These are phyloP conservation scores for Chimonanthus praecox DNA, from an alignment of 164 flowering plant genomes.

Conservation along the genomic window DNA sequence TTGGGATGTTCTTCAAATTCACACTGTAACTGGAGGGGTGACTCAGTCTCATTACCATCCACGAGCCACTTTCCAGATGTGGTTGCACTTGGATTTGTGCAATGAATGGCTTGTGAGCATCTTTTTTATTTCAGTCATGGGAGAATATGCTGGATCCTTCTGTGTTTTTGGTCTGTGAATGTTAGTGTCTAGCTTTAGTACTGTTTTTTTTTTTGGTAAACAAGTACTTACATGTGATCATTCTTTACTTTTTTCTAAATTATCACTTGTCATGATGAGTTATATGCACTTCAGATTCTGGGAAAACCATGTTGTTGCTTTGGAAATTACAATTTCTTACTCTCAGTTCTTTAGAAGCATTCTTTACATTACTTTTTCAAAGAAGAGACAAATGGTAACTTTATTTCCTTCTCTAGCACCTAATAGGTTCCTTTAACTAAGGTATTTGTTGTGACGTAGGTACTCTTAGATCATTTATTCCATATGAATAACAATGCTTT, in stretches of 20 bases:
- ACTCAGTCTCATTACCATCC: too few relatives aligned
- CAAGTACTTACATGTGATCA: neutral
- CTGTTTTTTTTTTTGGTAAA: neutral
- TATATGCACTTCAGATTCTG: neutral
- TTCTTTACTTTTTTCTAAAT: neutral
- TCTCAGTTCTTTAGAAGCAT: neutral
- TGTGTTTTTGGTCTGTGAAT: neutral
- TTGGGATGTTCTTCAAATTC: too few relatives aligned
- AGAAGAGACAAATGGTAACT: neutral
- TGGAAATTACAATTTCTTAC: neutral
- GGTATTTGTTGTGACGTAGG: neutral
- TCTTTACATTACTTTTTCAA: neutral
- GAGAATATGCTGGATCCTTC: neutral
- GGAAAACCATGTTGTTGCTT: neutral
- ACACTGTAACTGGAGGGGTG: too few relatives aligned
- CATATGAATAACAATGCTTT: neutral
- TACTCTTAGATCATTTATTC: too few relatives aligned
- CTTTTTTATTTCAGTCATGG: neutral
- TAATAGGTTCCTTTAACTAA: neutral
- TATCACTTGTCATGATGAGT: neutral
- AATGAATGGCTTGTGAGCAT: slow-evolving; percentile 2
- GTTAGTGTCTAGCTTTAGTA: too few relatives aligned
- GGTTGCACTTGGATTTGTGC: neutral
- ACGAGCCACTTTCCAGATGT: too few relatives aligned
- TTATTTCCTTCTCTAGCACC: neutral